Conservation (phyloP, 768 basidiomycete genomes). For the Candolleomyces efflorescens region DNA sequence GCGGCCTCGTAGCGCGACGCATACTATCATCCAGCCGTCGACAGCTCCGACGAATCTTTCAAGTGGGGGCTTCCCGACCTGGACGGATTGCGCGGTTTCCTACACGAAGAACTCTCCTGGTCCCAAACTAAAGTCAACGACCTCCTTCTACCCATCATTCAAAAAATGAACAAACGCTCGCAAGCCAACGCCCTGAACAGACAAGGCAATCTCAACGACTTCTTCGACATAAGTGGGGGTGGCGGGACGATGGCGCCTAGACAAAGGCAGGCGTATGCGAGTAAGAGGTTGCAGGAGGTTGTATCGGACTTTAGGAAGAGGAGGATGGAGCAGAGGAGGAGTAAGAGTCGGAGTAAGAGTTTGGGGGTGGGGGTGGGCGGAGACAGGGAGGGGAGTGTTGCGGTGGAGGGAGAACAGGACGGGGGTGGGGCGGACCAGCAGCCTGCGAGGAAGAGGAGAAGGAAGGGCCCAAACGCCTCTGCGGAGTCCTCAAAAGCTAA, state of each 20-base stretch:
- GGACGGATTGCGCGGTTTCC: conserved; percentile 77
- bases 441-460: conserved; percentile 26
- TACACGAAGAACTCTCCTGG: conserved; percentile 82
- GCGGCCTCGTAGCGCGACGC: conserved; percentile 66
- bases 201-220: conserved; percentile 73
- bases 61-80: conserved; percentile 98
- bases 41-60: conserved; percentile 89
- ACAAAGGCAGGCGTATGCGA: conserved; percentile 76
- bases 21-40: conserved; percentile 88
- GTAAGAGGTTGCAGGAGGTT: conserved; percentile 83
- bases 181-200: conserved; percentile 64
- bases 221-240: conserved; percentile 67
- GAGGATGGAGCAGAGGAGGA: conserved; percentile 22
- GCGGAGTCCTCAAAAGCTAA: conserved; percentile 1
- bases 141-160: conserved; percentile 86
- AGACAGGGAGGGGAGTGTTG: conserved; percentile 21
- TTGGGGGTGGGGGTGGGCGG: conserved; percentile 12
- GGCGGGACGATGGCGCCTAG: conserved; percentile 71
- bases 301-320: conserved; percentile 77
- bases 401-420: conserved; percentile 11
- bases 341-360: no score
- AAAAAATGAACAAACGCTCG: conserved; percentile 75
- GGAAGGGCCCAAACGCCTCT: conserved; percentile 4
- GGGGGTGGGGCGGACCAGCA: conserved; percentile 15
- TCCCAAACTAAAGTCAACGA: conserved; percentile 80